A percentile compares a stretch with the other conserved stretches of the same genome.
These are phyloP conservation scores for Apiosordaria backusii DNA, from an alignment of 495 filamentous ascomycete genomes.

Conservation along the genomic window DNA sequence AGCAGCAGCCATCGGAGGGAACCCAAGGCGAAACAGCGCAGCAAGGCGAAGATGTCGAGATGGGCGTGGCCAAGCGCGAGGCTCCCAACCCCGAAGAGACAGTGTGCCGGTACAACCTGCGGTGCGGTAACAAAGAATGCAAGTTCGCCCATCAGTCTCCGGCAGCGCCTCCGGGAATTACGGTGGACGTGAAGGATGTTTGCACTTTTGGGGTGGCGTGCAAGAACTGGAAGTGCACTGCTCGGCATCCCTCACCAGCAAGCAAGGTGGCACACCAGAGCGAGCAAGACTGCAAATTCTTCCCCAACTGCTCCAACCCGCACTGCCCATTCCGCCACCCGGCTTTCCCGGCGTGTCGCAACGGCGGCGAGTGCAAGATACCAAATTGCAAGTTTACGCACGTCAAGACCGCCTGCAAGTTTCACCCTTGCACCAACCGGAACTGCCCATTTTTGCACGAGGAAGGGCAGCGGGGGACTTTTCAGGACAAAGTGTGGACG, in stretches of 20 bases:
- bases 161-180: conserved; percentile 71
- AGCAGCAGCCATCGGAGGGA: conserved; percentile 29
- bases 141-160: conserved; percentile 92
- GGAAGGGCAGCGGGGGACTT: conserved; percentile 79
- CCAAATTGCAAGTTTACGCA: conserved; percentile 90
- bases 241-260: conserved; percentile 87
- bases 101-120: conserved; percentile 81
- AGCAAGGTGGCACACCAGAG: conserved; percentile 69
- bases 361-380: conserved; percentile 84
- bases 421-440: conserved; percentile 82
- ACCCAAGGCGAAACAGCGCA: conserved; percentile 26
- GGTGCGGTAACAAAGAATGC: conserved; percentile 85
- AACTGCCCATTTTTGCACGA: conserved; percentile 85
- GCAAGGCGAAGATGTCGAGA: conserved; percentile 49
- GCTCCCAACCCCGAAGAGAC: conserved; percentile 54
- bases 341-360: conserved; percentile 73
- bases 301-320: conserved; percentile 86
- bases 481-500: conserved; percentile 89
- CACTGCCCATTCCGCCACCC: conserved; percentile 86
- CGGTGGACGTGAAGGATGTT: conserved; percentile 72
- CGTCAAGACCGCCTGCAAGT: conserved; percentile 76
- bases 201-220: conserved; percentile 87
- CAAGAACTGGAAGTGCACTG: conserved; percentile 92
- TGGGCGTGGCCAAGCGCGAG: conserved; percentile 48
- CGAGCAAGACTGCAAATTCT: conserved; percentile 90